Evolutionary conservation across 495 filamentous ascomycete species (phyloP).

Genomic region (Lasiosphaeria ovina): DNA sequence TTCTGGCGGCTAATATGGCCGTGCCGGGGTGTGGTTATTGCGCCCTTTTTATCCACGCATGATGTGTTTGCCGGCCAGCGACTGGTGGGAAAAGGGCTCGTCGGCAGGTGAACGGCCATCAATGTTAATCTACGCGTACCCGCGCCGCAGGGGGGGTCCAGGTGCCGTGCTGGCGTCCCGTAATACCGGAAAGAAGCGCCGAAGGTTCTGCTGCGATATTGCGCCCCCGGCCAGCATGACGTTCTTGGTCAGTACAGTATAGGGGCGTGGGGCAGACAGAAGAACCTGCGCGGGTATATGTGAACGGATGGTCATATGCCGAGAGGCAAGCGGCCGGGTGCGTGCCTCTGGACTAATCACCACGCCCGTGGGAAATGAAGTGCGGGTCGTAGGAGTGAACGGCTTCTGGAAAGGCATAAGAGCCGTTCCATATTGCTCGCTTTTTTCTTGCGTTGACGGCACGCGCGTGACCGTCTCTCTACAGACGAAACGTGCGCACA

Average conservation of each 20-base stretch:
- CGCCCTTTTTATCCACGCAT: conserved; percentile 10
- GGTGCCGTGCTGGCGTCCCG: not conserved
- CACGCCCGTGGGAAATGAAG: too few relatives aligned
- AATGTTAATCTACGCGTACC: not conserved
- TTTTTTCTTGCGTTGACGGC: too few relatives aligned
- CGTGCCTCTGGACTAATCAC: too few relatives aligned
- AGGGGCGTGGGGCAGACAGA: not conserved
- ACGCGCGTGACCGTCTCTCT: too few relatives aligned
- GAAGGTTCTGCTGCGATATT: not conserved
- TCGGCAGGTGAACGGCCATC: conserved; percentile 11
- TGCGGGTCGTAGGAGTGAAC: too few relatives aligned
- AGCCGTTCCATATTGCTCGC: too few relatives aligned
- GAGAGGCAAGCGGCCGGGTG: too few relatives aligned
- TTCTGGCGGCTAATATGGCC: conserved; percentile 14
- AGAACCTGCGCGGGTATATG: too few relatives aligned
- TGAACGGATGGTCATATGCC: too few relatives aligned
- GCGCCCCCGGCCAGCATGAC: not conserved
- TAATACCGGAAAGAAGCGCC: conserved; percentile 3
- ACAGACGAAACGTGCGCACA: too few relatives aligned
- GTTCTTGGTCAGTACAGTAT: not conserved
- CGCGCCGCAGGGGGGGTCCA: too few relatives aligned
- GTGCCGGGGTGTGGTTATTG: not conserved
- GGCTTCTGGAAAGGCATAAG: too few relatives aligned
- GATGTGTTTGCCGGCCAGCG: conserved; percentile 10
- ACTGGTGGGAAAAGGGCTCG: conserved; percentile 9